Percentiles rank a stretch among this genome's conserved stretches.
phyloP scores from a whole-genome alignment of 2,329 filamentous ascomycete genomes.

The Sordariomycetes sp. region DNA sequence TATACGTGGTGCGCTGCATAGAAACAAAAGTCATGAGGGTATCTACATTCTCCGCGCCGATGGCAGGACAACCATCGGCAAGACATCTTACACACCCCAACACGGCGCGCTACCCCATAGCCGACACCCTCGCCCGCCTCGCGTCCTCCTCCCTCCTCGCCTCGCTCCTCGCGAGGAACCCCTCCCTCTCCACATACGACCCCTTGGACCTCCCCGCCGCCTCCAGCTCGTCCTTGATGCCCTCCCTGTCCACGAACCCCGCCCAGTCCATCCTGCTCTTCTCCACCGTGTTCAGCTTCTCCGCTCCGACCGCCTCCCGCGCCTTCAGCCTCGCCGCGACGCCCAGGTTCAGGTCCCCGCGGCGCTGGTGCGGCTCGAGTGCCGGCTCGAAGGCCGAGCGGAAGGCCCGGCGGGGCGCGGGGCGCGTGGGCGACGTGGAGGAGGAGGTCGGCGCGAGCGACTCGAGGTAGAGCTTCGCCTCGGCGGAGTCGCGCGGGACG shows the following conservation, averaged over 20 bases:
- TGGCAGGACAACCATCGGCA: background rate
- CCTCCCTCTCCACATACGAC: slow-evolving; percentile 47
- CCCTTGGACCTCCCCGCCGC: slow-evolving; percentile 51
- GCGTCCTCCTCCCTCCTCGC: slow-evolving; percentile 47
- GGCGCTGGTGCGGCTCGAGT: slow-evolving; percentile 24
- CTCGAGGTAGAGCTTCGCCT: slow-evolving; percentile 50
- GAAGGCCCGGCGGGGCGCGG: slow-evolving; percentile 39
- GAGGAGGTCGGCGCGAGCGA: slow-evolving; percentile 23
- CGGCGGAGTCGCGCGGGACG: slow-evolving; percentile 50
- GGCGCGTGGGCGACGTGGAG: slow-evolving; percentile 15
- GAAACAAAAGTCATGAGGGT: background rate
- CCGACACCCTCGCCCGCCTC: slow-evolving; percentile 35
- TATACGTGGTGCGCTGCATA: background rate
- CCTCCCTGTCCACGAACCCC: slow-evolving; percentile 57
- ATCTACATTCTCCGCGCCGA: background rate
- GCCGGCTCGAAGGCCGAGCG: slow-evolving; percentile 51
- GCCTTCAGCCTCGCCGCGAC: slow-evolving; percentile 32
- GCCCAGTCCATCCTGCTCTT: slow-evolving; percentile 66
- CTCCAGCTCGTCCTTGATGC: slow-evolving; percentile 55
- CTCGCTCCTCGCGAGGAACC: slow-evolving; percentile 54
- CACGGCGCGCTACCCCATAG: background rate
- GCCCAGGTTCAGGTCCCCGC: slow-evolving; percentile 45
- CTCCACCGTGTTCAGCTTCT: slow-evolving; percentile 58
- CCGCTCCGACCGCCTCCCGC: slow-evolving; percentile 17
- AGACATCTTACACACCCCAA: background rate